phyloP scores from a whole-genome alignment of 2,329 filamentous ascomycete genomes.

The Cryphonectria radicalis region DNA sequence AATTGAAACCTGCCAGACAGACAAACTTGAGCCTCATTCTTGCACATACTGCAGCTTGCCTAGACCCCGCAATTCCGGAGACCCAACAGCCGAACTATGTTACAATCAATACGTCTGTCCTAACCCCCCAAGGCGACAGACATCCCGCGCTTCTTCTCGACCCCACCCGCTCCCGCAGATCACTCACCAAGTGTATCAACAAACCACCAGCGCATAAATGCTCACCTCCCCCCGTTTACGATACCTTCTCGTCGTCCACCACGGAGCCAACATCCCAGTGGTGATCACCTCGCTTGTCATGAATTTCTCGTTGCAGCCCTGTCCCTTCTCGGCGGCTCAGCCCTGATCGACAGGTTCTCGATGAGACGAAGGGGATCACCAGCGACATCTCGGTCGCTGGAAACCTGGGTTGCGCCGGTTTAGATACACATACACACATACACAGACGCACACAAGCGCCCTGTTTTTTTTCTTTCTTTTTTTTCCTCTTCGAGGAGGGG shows the following conservation, averaged over 20 bases:
- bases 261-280: constrained; percentile 12
- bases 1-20: not conserved
- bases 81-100: not conserved
- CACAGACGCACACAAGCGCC: not conserved
- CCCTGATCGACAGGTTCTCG: constrained; percentile 13
- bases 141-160: not conserved
- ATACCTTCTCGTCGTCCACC: not conserved
- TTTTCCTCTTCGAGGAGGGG: not conserved
- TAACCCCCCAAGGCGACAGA: not conserved
- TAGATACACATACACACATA: not conserved
- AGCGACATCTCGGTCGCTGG: not conserved
- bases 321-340: constrained; percentile 18
- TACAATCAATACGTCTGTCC: not conserved
- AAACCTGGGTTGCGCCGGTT: not conserved
- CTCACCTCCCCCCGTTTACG: not conserved
- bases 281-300: constrained; percentile 7
- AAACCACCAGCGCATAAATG: not conserved
- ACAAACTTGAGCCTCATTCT: not conserved
- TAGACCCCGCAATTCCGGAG: not conserved
- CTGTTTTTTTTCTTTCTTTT: not conserved
- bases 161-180: constrained; percentile 19
- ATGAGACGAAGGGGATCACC: constrained; percentile 15
- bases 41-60: not conserved
- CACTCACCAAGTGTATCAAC: constrained; percentile 27
- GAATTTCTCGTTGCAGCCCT: constrained; percentile 19